phyloP scores from a whole-genome alignment of 176 grass and related monocot species.

The Saccharum spontaneum region DNA sequence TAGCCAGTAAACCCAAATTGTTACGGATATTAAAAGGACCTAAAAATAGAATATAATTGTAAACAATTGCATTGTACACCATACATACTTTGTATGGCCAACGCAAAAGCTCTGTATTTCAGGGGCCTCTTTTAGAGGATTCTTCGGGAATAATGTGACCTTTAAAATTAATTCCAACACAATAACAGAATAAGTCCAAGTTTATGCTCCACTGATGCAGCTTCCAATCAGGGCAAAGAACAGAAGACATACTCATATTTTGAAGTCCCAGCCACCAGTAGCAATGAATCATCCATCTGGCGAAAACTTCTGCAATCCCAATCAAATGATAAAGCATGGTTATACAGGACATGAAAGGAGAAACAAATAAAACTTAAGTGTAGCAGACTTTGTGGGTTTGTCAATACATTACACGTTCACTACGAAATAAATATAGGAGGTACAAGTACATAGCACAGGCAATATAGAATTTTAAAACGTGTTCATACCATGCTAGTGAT shows the following conservation, averaged over 20 bases:
- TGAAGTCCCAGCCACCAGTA: constrained; percentile 78
- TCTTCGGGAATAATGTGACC: constrained; percentile 49
- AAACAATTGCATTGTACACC: not conserved
- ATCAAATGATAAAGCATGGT: constrained; percentile 12
- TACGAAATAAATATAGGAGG: not conserved
- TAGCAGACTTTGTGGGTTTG: not conserved
- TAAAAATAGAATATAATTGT: not conserved
- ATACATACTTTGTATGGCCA: constrained; percentile 79
- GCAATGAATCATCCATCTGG: constrained; percentile 76
- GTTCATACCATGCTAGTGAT: constrained; percentile 78
- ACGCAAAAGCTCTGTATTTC: constrained; percentile 97
- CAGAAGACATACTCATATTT: constrained; percentile 73
- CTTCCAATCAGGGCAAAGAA: constrained; percentile 13
- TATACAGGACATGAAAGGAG: not conserved
- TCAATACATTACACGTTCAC: not conserved
- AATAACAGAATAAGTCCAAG: not conserved
- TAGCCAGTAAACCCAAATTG: not conserved
- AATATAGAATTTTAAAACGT: not conserved
- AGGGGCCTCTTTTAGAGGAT: constrained; percentile 54
- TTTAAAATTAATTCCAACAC: no score
- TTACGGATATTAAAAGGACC: constrained; percentile 15
- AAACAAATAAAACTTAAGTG: not conserved
- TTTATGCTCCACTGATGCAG: not conserved
- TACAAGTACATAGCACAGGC: not conserved
- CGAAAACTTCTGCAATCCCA: constrained; percentile 66